Percentiles rank a stretch among this genome's conserved stretches.
phyloP scores from a whole-genome alignment of 108 stramenopile genomes.

The Epipyxis sp. region DNA sequence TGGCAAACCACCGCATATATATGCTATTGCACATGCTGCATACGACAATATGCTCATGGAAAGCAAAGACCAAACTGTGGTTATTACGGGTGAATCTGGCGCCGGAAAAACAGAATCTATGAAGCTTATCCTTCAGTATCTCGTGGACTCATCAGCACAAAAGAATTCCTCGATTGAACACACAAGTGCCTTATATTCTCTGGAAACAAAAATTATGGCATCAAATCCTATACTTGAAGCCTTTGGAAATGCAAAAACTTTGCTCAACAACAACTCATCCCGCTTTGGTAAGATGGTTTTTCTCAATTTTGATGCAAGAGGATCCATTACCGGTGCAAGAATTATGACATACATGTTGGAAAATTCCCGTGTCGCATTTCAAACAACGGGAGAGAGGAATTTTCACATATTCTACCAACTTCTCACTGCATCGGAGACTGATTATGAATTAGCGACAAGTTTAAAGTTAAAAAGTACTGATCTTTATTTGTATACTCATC shows the following conservation, averaged over 20 bases:
- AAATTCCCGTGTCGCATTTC: slow-evolving; percentile 82
- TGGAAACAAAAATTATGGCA: slow-evolving; percentile 88
- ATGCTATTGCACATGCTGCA: slow-evolving; percentile 78
- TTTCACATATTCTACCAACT: slow-evolving; percentile 92
- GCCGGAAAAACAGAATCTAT: slow-evolving; percentile 72
- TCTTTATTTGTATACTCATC: neutral
- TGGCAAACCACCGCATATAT: slow-evolving; percentile 85
- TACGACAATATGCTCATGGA: slow-evolving; percentile 80
- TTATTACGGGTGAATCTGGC: slow-evolving; percentile 66
- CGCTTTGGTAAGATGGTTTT: slow-evolving; percentile 36
- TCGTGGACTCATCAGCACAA: slow-evolving; percentile 72
- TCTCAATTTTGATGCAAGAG: slow-evolving; percentile 15
- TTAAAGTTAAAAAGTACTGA: slow-evolving; percentile 41
- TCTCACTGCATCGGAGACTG: slow-evolving; percentile 54
- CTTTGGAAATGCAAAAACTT: slow-evolving; percentile 98
- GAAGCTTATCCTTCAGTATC: slow-evolving; percentile 89
- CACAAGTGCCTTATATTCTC: neutral
- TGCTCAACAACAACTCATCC: slow-evolving; percentile 32
- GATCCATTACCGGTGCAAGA: slow-evolving; percentile 24
- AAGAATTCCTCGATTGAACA: no score
- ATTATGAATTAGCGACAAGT: neutral
- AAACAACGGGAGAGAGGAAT: slow-evolving; percentile 79
- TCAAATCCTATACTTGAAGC: slow-evolving; percentile 96
- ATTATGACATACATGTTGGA: slow-evolving; percentile 80
- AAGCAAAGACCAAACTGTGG: slow-evolving; percentile 43